These are phyloP conservation scores for Fusarium devonianum DNA, from an alignment of 2,329 filamentous ascomycete species.

Conservation along the genomic window DNA sequence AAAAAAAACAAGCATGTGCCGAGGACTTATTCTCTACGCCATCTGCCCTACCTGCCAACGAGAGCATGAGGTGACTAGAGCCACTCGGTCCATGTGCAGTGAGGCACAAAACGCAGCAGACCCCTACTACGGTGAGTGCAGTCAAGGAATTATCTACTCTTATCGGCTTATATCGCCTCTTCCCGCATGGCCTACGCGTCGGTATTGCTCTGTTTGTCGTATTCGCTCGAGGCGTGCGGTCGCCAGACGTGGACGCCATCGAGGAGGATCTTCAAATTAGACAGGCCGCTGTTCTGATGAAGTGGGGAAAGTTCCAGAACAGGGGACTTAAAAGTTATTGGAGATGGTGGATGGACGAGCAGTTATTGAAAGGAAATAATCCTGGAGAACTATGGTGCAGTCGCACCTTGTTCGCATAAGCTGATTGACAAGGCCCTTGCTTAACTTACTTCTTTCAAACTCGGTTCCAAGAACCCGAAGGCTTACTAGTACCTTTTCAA, in stretches of 20 bases:
- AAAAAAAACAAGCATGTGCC: slow-evolving; percentile 10
- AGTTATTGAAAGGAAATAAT: too few species aligned
- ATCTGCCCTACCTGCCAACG: slow-evolving; percentile 14
- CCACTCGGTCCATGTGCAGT: slow-evolving; percentile 15
- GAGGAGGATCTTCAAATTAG: neutral
- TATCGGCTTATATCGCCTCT: slow-evolving; percentile 3
- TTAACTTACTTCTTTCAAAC: too few species aligned
- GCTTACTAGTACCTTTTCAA: too few species aligned
- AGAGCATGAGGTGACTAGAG: slow-evolving; percentile 19
- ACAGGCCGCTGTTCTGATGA: too few species aligned
- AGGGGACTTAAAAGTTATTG: too few species aligned
- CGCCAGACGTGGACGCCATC: neutral
- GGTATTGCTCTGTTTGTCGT: slow-evolving; percentile 21
- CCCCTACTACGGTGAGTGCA: slow-evolving; percentile 13
- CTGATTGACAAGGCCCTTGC: too few species aligned
- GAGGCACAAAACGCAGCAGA: slow-evolving; percentile 4
- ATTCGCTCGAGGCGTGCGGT: neutral
- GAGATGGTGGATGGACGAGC: too few species aligned
- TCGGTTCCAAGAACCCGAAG: too few species aligned
- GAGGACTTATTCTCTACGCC: slow-evolving; percentile 20
- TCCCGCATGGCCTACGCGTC: slow-evolving; percentile 2
- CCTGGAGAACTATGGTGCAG: too few species aligned
- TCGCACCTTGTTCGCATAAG: too few species aligned
- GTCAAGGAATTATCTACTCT: neutral
- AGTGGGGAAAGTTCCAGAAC: too few species aligned